Conservation (phyloP, 2,329 filamentous ascomycete species). For the Biscogniauxia sp. region DNA sequence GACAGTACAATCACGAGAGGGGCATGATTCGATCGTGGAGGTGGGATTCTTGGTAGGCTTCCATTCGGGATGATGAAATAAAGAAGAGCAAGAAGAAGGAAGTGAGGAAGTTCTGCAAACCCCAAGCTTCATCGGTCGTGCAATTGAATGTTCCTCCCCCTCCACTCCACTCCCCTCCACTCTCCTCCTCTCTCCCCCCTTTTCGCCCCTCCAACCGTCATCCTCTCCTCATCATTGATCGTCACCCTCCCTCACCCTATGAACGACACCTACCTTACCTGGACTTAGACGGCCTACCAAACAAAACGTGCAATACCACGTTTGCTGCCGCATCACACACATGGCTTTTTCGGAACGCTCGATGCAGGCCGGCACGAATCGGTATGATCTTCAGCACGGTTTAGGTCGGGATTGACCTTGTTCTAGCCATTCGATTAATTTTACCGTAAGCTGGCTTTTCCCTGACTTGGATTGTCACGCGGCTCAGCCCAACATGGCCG, state of each 20-base stretch:
- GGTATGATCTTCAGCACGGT: background rate
- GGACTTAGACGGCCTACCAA: background rate
- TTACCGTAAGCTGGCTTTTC: background rate
- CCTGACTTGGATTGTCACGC: slow-evolving; percentile 1
- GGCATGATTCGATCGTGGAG: background rate
- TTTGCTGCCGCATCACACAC: background rate
- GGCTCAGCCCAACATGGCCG: slow-evolving; percentile 2
- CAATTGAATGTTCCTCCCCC: background rate
- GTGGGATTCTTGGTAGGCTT: background rate
- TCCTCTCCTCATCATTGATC: background rate
- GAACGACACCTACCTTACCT: background rate
- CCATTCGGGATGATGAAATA: background rate
- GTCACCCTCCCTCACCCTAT: background rate
- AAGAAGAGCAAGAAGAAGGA: background rate
- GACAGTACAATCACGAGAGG: background rate
- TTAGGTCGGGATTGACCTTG: background rate
- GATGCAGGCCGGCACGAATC: background rate
- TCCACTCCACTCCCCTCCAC: background rate
- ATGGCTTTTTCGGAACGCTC: background rate
- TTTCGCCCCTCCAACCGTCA: too few species aligned
- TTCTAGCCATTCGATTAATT: background rate
- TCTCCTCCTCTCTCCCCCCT: background rate
- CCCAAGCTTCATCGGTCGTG: background rate
- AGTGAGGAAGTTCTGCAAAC: background rate
- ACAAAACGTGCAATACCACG: background rate